phyloP scores from a whole-genome alignment of 306 rosid species.

The Gynostemma pentaphyllum region DNA sequence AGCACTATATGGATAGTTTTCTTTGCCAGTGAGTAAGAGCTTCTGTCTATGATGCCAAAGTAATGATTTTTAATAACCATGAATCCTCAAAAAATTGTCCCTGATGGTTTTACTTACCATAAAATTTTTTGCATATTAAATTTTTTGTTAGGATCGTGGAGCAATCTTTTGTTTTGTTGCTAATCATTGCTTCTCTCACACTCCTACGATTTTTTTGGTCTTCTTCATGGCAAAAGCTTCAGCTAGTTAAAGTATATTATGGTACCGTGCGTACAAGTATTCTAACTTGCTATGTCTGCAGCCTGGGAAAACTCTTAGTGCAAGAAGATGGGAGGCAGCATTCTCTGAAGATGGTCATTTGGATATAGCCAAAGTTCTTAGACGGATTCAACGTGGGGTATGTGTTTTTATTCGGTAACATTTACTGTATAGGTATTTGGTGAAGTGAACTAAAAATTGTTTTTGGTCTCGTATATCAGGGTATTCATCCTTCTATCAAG shows the following conservation, averaged over 20 bases:
- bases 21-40: too few relatives aligned
- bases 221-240: not conserved
- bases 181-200: not conserved
- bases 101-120: not conserved
- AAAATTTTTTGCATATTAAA: not conserved
- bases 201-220: not conserved
- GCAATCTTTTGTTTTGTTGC: not conserved
- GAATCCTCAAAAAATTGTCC: too few relatives aligned
- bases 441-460: too few relatives aligned
- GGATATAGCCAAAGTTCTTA: slow-evolving; percentile 72
- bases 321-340: slow-evolving; percentile 82
- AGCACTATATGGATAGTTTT: too few relatives aligned
- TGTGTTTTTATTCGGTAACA: not conserved
- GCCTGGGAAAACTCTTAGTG: slow-evolving; percentile 91
- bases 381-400: slow-evolving; percentile 95
- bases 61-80: too few relatives aligned
- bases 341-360: slow-evolving; percentile 72
- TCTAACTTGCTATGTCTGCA: slow-evolving; percentile 23
- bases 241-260: not conserved
- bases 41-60: too few relatives aligned
- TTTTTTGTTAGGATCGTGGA: not conserved
- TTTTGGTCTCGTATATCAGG: slow-evolving; percentile 31
- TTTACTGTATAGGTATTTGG: not conserved
- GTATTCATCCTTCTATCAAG: slow-evolving; percentile 90
- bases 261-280: not conserved